A percentile compares a stretch with the other conserved stretches of the same genome.
Evolutionary conservation across 179 eudicot genomes (phyloP).

Genomic region (Kewa caespitosa): DNA sequence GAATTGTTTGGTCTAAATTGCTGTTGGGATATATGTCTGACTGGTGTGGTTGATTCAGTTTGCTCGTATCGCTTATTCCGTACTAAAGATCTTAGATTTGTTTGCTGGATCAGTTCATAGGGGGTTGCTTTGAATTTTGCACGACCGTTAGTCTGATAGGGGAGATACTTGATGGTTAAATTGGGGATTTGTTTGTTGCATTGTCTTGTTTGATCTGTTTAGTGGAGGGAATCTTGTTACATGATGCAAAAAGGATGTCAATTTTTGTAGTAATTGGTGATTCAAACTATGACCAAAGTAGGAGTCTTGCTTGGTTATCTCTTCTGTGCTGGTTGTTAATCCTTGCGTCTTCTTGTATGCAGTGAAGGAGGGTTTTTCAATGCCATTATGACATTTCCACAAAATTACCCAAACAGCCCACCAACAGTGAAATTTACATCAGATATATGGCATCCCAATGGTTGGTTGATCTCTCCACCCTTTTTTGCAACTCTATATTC

Average conservation of each 20-base stretch:
- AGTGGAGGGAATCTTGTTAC: neutral
- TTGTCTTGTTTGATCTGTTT: neutral
- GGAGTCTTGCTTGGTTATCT: neutral
- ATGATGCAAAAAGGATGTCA: neutral
- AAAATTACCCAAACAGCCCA: conserved; percentile 87
- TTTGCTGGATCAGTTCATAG: neutral
- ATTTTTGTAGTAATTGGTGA: neutral
- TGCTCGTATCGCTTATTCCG: neutral
- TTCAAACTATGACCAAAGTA: neutral
- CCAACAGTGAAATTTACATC: conserved; percentile 89
- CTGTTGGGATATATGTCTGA: too few species aligned
- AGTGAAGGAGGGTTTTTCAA: conserved; percentile 96
- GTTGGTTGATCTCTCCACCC: conserved; percentile 34
- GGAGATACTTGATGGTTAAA: neutral
- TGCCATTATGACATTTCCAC: conserved; percentile 84
- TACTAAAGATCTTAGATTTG: neutral
- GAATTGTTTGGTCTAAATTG: too few species aligned
- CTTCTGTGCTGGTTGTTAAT: conserved; percentile 4
- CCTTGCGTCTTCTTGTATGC: conserved; percentile 30
- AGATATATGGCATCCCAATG: conserved; percentile 95
- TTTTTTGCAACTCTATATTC: neutral
- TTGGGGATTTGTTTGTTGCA: conserved; percentile 1
- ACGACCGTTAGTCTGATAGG: neutral
- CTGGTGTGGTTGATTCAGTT: too few species aligned
- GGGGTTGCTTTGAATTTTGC: neutral